Base-by-base conservation (phyloP, 495 filamentous ascomycete genomes). In the Cercophora scortea region DNA sequence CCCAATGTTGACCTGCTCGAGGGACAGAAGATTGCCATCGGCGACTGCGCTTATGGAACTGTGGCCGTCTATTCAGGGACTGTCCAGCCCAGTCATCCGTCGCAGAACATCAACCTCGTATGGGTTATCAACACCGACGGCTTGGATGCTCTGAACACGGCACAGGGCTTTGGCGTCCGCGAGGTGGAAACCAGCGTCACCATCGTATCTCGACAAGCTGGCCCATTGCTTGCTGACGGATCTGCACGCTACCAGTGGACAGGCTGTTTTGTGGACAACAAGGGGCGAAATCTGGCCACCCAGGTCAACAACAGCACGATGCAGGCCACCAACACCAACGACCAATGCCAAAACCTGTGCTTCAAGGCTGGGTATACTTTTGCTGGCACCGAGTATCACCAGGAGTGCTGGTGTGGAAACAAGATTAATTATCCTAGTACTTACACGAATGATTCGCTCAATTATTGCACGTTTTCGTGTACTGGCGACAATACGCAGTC, bases 81-180 rank as follows among this genome's bases (percentile, higher is more conserved):
- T 32, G 60, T 64, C 0, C 76, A 77, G 55, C 69, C 72, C 42
- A 77, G 79, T 45, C 55, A 68, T 12, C 60, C 72, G 33, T 42
- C 67, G 32, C 73, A 75, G 49, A 55, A 56, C 25, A 69, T 67
- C 8, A 59, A 52, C 16, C 62, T 69, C n/a, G 47, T 51, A 6
- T 78, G 75, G 75, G 69, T 65, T 3, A 59, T 78, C 58, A 76
- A 76, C 45, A 66, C 69, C 8, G 65, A 71, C 47, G 75, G 75
- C 42, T 65, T 62, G n/a, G 60, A 59, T 11, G 66, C 72, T 42
- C 67, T 61, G 12, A 73, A 76, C 33, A 13, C 47, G 1, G 38
- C 18, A 8, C 51, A 54, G 33, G 46, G 42, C n/a, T 58, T 58
- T 45, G 56, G 51, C 15, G 51, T 58, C 44, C 65, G 67, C 43